Evolutionary conservation across 2,329 filamentous ascomycete species (phyloP).

Genomic region (Zymoseptoria brevis): DNA sequence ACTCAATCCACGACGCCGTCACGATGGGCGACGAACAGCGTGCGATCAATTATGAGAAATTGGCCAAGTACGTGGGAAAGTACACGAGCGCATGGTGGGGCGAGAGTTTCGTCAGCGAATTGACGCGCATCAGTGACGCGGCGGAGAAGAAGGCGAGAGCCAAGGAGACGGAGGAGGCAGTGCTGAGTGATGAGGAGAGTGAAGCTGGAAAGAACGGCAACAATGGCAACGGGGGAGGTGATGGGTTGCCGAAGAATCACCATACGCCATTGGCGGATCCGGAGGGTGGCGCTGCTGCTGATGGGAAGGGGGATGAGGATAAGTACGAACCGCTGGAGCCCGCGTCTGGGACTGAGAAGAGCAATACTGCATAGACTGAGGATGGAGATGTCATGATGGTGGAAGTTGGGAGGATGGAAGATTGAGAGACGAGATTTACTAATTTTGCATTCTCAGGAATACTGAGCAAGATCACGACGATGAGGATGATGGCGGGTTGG

Average conservation of each 20-base stretch:
- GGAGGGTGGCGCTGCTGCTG: background rate
- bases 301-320: background rate
- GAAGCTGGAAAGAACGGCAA: background rate
- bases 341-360: background rate
- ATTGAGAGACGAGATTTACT: constrained; percentile 9
- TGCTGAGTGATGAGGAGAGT: background rate
- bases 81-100: constrained; percentile 98
- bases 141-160: constrained; percentile 38
- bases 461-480: constrained; percentile 10
- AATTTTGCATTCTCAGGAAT: constrained; percentile 11
- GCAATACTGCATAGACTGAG: background rate
- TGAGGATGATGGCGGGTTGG: constrained; percentile 17
- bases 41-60: constrained; percentile 77
- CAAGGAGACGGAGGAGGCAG: background rate
- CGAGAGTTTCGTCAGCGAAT: constrained; percentile 79
- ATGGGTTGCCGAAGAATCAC: background rate
- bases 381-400: background rate
- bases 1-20: constrained; percentile 90
- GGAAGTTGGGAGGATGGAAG: background rate
- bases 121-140: constrained; percentile 53
- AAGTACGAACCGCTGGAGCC: background rate
- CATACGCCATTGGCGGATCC: background rate
- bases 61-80: constrained; percentile 93
- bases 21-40: constrained; percentile 90
- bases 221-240: background rate